These are phyloP conservation scores for Boletus coccyginus DNA, from an alignment of 768 basidiomycete genomes.

Conservation along the genomic window DNA sequence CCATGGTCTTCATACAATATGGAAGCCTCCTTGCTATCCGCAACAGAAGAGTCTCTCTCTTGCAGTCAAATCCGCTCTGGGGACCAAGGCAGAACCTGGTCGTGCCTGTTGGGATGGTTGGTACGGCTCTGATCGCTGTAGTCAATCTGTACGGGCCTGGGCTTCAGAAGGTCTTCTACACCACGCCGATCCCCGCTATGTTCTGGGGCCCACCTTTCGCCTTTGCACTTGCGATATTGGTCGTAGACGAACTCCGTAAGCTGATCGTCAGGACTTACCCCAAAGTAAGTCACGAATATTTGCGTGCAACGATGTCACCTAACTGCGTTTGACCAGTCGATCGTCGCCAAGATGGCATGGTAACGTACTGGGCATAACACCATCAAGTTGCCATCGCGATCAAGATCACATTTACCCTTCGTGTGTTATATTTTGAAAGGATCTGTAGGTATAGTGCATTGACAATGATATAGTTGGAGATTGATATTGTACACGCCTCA, in stretches of 20 bases:
- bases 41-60: conserved; percentile 42
- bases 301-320: conserved; percentile 3
- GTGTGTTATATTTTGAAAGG: background rate
- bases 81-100: conserved; percentile 44
- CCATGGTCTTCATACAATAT: conserved; percentile 47
- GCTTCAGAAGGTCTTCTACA: conserved; percentile 42
- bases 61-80: conserved; percentile 45
- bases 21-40: conserved; percentile 42
- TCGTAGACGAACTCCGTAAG: conserved; percentile 45
- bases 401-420: background rate
- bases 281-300: conserved; percentile 28
- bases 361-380: conserved; percentile 10
- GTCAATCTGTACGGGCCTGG: conserved; percentile 44
- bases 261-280: conserved; percentile 43
- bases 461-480: background rate
- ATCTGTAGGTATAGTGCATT: background rate
- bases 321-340: conserved; percentile 23
- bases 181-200: conserved; percentile 42
- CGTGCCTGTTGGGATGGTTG: conserved; percentile 37
- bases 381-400: background rate
- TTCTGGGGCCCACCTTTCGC: conserved; percentile 49
- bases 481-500: background rate
- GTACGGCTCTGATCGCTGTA: conserved; percentile 42
- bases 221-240: conserved; percentile 41
- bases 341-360: conserved; percentile 40